phyloP scores from a whole-genome alignment of 2,329 filamentous ascomycete species.

The Cordyceps farinosa region DNA sequence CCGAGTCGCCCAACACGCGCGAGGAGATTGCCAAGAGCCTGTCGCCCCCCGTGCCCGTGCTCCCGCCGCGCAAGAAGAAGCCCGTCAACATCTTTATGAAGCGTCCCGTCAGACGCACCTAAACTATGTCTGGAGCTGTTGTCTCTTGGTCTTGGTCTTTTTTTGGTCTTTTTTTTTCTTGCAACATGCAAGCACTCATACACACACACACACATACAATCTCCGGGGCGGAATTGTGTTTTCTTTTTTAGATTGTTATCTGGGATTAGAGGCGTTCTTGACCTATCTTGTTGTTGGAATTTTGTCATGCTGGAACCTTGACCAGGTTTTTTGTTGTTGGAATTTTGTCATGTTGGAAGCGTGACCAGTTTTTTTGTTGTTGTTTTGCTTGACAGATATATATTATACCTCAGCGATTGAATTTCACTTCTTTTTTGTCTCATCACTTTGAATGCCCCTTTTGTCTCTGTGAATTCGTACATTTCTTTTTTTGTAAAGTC shows the following conservation, averaged over 20 bases:
- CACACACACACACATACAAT: neutral
- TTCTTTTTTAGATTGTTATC: too few relatives aligned
- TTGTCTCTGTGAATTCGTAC: neutral
- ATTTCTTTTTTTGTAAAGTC: neutral
- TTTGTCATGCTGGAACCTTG: neutral
- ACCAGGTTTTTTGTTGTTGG: neutral
- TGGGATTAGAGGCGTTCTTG: neutral
- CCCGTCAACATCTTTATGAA: conserved; percentile 16
- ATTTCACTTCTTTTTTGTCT: neutral
- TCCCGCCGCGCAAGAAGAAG: conserved; percentile 7
- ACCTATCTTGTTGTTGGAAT: neutral
- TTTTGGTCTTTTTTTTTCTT: too few relatives aligned
- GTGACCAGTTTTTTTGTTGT: too few relatives aligned
- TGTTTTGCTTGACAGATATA: neutral
- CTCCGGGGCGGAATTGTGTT: too few relatives aligned
- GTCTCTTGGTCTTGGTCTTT: too few relatives aligned
- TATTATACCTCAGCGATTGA: neutral
- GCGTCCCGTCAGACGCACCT: conserved; percentile 5
- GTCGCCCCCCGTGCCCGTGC: neutral
- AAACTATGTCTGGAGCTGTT: neutral
- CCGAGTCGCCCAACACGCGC: conserved; percentile 31
- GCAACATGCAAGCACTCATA: neutral
- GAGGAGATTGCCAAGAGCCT: neutral
- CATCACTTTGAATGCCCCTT: neutral
- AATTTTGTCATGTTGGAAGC: too few relatives aligned